A percentile compares a stretch with the other conserved stretches of the same genome.
These are phyloP conservation scores for Dichomitus squalens DNA, from an alignment of 1,284 basidiomycete genomes.

Conservation along the genomic window DNA sequence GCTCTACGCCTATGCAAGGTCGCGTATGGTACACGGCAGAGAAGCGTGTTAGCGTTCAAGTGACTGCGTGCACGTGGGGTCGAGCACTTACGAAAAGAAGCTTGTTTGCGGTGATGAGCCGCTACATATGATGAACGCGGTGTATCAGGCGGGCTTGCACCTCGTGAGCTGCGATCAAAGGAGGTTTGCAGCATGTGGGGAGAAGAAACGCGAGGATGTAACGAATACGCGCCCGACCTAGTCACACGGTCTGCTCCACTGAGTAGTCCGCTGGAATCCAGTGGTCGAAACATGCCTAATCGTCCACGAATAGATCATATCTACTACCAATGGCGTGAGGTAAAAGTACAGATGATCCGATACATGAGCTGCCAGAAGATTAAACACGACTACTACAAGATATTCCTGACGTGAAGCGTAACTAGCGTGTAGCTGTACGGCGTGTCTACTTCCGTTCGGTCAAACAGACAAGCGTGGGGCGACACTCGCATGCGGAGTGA, in stretches of 20 bases:
- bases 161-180: conserved; percentile 16
- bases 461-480: conserved; percentile 11
- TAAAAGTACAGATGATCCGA: conserved; percentile 27
- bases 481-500: conserved; percentile 24
- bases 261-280: too few species aligned
- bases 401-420: conserved; percentile 14
- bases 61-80: conserved; percentile 14
- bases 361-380: conserved; percentile 20
- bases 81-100: conserved; percentile 14
- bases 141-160: conserved; percentile 14
- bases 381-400: conserved; percentile 25
- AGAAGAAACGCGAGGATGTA: neutral
- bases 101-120: conserved; percentile 3
- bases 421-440: conserved; percentile 11
- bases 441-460: conserved; percentile 20
- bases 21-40: conserved; percentile 13
- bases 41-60: conserved; percentile 13
- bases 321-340: conserved; percentile 7
- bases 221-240: neutral
- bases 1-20: neutral
- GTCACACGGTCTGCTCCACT: conserved; percentile 16
- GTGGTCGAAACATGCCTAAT: conserved; percentile 5
- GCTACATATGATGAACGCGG: conserved; percentile 3
- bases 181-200: conserved; percentile 16
- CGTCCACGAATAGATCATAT: conserved; percentile 10